Evolutionary conservation across 345 rosid genomes (phyloP), one percentile per base, ranked within the genome.

Genomic region (Salix udensis): DNA sequence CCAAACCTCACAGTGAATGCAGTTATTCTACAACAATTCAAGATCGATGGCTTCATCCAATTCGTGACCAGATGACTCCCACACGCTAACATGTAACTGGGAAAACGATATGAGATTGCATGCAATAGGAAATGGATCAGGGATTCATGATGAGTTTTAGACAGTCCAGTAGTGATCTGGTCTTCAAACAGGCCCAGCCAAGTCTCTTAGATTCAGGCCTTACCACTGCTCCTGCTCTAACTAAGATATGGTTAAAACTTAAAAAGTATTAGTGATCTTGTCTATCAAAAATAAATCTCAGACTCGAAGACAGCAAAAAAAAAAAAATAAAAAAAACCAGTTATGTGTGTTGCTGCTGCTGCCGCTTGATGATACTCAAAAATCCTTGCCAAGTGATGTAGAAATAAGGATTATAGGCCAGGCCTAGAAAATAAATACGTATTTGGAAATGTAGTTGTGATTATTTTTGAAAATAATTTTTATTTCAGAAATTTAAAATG

Each of bases 401-500:
- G 13, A 55, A 55, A n/a, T n/a, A 55, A 9, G 62, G 62, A n/a
- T 3, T 10, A 10, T 5, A 55, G 6, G 31, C 4, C 31, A 2
- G 11, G 12, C 10, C 61, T 13, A n/a, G 4, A n/a, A 8, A 19
- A 5, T 16, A 52, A 21, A 52, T 52, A 0, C 5, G 0, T 30
- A 2, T 30, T 2, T 0, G 4, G 4, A 3, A 31, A 0, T 31
- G 0, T 31, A 34, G 6, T 34, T 34, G 5, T 0, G 5, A 4
- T 34, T 34, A 1, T 34, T 34, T 34, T 34, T 34, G 0, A 34
- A 34, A 34, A 34, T 34, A 4, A 0, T 31, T 31, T 31, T 31
- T 4, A 3, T 3, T 3, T 4, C 4, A 30, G 0, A 30, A 30
- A 31, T 31, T 31, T 31, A 31, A 31, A 31, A 31, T 31, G 3